These are phyloP conservation scores for Sugiyamaella pinicola DNA, from an alignment of 1,139 yeast species.

Conservation along the genomic window DNA sequence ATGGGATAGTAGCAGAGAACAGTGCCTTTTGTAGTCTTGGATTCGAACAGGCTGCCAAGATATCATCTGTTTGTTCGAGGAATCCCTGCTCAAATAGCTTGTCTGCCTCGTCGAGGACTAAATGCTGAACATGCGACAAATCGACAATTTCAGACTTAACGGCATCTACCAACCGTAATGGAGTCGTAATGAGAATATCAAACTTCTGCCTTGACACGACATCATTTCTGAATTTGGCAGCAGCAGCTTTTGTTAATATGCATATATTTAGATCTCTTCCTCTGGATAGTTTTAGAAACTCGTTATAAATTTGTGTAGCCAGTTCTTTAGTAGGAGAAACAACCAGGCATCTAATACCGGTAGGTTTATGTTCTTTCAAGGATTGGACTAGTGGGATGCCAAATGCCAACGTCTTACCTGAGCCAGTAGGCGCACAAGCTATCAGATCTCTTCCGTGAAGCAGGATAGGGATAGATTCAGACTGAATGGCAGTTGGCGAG, in stretches of 20 bases:
- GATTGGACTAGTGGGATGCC: conserved; percentile 75
- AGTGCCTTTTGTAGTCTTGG: conserved; percentile 61
- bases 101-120: conserved; percentile 95
- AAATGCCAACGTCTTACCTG: conserved; percentile 90
- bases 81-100: conserved; percentile 88
- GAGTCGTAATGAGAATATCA: conserved; percentile 85
- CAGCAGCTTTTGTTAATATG: conserved; percentile 72
- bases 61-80: conserved; percentile 86
- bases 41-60: conserved; percentile 66
- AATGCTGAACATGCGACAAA: conserved; percentile 65
- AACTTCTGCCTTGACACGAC: conserved; percentile 62
- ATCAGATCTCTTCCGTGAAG: conserved; percentile 67
- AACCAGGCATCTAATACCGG: conserved; percentile 71
- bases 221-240: conserved; percentile 60
- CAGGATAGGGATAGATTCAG: conserved; percentile 77
- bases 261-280: conserved; percentile 61
- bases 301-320: conserved; percentile 80
- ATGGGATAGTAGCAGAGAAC: conserved; percentile 95
- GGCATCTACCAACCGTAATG: conserved; percentile 80
- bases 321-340: conserved; percentile 93
- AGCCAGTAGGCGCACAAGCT: conserved; percentile 94
- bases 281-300: conserved; percentile 58
- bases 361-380: conserved; percentile 36
- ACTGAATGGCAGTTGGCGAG: conserved; percentile 90
- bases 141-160: conserved; percentile 62